Evolutionary conservation across 2,329 filamentous ascomycete species (phyloP).

Genomic region (Trichoderma polysporum): DNA sequence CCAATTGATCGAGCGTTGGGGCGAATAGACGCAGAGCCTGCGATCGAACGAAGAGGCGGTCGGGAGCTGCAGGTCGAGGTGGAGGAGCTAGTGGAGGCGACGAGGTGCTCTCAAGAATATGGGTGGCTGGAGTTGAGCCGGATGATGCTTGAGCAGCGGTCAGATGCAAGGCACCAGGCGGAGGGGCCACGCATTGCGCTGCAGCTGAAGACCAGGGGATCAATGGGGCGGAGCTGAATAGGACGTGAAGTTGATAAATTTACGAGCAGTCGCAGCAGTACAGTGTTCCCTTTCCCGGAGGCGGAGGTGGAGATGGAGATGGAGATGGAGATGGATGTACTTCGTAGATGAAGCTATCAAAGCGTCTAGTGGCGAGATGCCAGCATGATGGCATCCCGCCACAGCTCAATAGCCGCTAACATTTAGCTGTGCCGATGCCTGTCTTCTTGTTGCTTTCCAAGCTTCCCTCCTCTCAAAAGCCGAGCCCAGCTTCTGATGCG

Average conservation of each 20-base stretch:
- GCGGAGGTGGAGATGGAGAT: not conserved
- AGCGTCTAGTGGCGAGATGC: not conserved
- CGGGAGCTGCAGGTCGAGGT: slow-evolving; percentile 22
- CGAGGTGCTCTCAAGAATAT: slow-evolving; percentile 16
- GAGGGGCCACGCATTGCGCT: slow-evolving; percentile 17
- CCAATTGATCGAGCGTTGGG: slow-evolving; percentile 9
- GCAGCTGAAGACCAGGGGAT: slow-evolving; percentile 15
- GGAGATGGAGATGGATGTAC: not conserved
- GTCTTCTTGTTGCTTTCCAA: not conserved
- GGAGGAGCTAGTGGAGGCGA: slow-evolving; percentile 21
- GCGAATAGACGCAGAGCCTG: slow-evolving; percentile 10
- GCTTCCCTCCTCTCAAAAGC: not conserved
- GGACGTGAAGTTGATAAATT: not conserved
- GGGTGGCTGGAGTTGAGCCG: slow-evolving; percentile 23
- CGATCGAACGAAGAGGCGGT: slow-evolving; percentile 20
- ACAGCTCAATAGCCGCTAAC: not conserved
- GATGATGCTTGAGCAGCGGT: slow-evolving; percentile 18
- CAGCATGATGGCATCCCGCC: not conserved
- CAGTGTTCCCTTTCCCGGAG: no score
- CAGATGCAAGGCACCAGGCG: slow-evolving; percentile 21
- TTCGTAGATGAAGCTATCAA: not conserved
- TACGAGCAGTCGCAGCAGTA: not conserved
- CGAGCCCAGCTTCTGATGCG: not conserved
- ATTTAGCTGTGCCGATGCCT: not conserved
- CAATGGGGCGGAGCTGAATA: slow-evolving; percentile 2